Conservation (phyloP, 2,329 filamentous ascomycete species). For the Penicillium brasilianum region DNA sequence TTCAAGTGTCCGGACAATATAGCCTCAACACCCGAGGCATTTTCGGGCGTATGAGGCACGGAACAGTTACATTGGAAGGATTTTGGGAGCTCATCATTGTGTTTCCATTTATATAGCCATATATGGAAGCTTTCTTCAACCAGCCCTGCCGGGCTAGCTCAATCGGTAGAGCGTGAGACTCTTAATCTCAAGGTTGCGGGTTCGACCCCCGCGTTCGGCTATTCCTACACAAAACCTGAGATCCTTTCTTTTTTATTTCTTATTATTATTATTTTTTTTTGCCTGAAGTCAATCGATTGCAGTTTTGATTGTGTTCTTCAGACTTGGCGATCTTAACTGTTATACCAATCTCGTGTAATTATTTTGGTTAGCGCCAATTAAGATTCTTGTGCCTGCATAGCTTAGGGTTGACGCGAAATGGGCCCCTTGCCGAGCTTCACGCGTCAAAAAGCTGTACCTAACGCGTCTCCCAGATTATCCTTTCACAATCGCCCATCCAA, state of each 20-base stretch:
- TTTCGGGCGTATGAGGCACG: no score
- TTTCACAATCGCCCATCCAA: not conserved
- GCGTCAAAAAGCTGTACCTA: conserved; percentile 5
- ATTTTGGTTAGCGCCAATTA: not conserved
- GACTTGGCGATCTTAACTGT: not conserved
- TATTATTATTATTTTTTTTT: no score
- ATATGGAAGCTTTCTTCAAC: conserved; percentile 8
- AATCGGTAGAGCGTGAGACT: conserved; percentile 58
- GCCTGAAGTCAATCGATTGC: no score
- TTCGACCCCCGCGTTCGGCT: conserved; percentile 51
- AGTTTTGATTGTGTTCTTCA: no score
- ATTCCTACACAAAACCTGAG: conserved; percentile 22
- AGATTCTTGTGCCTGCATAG: conserved; percentile 8
- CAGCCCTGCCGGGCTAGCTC: conserved; percentile 52
- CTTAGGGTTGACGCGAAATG: conserved; percentile 5
- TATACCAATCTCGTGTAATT: not conserved
- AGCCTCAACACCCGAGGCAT: no score
- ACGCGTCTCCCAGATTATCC: conserved; percentile 1
- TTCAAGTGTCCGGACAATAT: no score
- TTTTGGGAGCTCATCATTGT: no score
- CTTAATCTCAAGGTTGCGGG: conserved; percentile 52
- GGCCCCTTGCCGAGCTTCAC: conserved; percentile 14
- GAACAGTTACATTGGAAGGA: no score
- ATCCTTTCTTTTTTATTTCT: not conserved
- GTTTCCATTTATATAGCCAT: not conserved